Evolutionary conservation across 441 rosid genomes (phyloP).

Genomic region (Biscutella auriculata): DNA sequence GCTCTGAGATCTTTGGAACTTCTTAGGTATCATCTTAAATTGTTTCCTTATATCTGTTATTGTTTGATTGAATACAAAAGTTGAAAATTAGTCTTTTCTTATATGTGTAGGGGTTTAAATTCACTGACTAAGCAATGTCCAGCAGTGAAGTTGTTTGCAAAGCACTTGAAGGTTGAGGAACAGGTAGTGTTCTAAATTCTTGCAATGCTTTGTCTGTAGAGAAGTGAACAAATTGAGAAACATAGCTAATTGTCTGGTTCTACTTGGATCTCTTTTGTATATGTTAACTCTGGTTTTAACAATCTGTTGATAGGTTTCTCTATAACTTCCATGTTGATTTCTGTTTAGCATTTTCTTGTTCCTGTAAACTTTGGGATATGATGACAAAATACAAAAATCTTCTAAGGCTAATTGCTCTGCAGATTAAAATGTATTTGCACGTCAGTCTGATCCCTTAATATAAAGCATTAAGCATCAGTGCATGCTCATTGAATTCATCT

Average conservation of each 20-base stretch:
- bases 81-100: background rate
- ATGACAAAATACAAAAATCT: constrained; percentile 15
- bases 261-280: too few species aligned
- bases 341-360: too few species aligned
- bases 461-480: background rate
- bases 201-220: background rate
- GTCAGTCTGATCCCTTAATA: constrained; percentile 26
- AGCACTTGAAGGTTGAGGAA: constrained; percentile 82
- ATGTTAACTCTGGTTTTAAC: too few species aligned
- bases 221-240: background rate
- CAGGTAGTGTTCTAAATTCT: constrained; percentile 43
- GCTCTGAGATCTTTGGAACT: constrained; percentile 62
- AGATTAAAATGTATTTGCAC: constrained; percentile 30
- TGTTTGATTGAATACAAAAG: background rate
- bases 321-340: too few species aligned
- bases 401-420: constrained; percentile 29
- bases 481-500: background rate
- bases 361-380: constrained; percentile 9
- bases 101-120: constrained; percentile 41
- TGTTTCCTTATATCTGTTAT: background rate
- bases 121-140: constrained; percentile 55
- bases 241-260: too few species aligned
- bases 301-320: too few species aligned
- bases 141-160: constrained; percentile 63
- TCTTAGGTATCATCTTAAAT: constrained; percentile 29